Percentiles rank a stretch among this genome's conserved stretches.
These are phyloP conservation scores for Bocquillonia castaneifolia DNA, from an alignment of 441 rosid species.

Conservation along the genomic window DNA sequence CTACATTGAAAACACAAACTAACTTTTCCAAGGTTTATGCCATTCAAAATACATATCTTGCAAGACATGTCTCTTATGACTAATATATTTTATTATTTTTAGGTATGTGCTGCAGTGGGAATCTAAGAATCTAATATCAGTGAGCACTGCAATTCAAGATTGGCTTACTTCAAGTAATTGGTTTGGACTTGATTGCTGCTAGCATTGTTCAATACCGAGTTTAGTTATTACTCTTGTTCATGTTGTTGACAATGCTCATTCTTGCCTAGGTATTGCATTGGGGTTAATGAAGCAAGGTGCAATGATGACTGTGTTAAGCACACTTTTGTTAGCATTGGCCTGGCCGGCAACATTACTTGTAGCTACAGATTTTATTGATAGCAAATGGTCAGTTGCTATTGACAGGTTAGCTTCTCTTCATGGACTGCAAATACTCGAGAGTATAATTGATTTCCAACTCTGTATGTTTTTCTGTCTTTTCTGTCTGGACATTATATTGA, in stretches of 20 bases:
- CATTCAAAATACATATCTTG: conserved; percentile 13
- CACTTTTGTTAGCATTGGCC: conserved; percentile 70
- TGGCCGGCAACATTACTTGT: conserved; percentile 73
- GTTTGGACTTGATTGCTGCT: conserved; percentile 28
- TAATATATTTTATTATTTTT: conserved; percentile 18
- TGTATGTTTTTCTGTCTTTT: not conserved
- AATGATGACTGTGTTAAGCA: conserved; percentile 77
- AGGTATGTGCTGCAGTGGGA: conserved; percentile 96
- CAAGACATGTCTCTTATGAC: conserved; percentile 5
- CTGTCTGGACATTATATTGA: not conserved
- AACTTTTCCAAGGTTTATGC: not conserved
- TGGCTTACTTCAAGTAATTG: conserved; percentile 94
- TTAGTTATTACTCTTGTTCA: conserved; percentile 5
- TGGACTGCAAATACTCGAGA: conserved; percentile 10
- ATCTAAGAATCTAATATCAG: conserved; percentile 71
- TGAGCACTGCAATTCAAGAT: conserved; percentile 91
- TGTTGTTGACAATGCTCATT: conserved; percentile 20
- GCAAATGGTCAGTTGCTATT: conserved; percentile 79
- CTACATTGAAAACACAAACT: not conserved
- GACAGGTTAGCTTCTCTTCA: conserved; percentile 54
- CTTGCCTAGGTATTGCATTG: conserved; percentile 53
- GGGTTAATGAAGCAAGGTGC: conserved; percentile 87
- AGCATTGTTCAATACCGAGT: conserved; percentile 13
- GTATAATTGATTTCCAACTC: conserved; percentile 14
- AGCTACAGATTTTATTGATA: conserved; percentile 78